Base-by-base conservation (phyloP, 176 grass and related monocot genomes). In the Aegilops speltoides region DNA sequence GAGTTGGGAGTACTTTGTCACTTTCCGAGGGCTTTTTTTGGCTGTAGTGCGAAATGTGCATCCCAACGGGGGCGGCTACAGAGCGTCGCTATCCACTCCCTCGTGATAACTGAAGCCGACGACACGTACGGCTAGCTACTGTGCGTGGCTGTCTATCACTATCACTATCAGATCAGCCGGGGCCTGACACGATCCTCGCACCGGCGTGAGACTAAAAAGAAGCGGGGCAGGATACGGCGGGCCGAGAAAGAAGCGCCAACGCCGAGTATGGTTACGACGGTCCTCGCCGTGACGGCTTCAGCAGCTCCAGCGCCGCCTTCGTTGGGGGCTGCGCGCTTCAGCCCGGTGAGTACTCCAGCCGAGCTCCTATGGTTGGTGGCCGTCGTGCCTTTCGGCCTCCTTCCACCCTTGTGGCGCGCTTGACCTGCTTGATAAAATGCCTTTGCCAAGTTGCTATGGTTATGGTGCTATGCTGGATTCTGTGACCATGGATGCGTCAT, bases 281-380 rank as follows among this genome's bases (percentile, higher is more conserved):
- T 52, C 15, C 68, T 91, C 68, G 26, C 81, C 26, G 45, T 77
- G 69, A 33, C 78, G 26, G 61, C 59, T 36, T 67, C 77, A 36
- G 40, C 67, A 74, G 76, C 82, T 74, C 66, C 56, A 59, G 17
- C 75, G 60, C 41, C 76, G 46, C 57, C 68, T 22, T 40, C 73
- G 17, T 11, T 70, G 73, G 29, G 43, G 80, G 68, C 67, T n/a
- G 43, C 45, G 61, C 81, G 45, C 60, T 76, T 88, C 69, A 26
- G 26, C 22, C 80, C 50, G 76, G 89, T 88, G 89, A 88, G 89
- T 70, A 28, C 41, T 60, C 22, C 59, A 29, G 57, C 59, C 20
- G 67, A 37, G 66, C 59, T 33, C 41, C 74, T 23, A 24, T 33
- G 52, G 41, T 36, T 43, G 48, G 37, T 23, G 50, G 71, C 17